Percentiles rank a stretch among this genome's conserved stretches.
Conservation (phyloP, 1,284 basidiomycete genomes). For the Blastosporella zonata region DNA sequence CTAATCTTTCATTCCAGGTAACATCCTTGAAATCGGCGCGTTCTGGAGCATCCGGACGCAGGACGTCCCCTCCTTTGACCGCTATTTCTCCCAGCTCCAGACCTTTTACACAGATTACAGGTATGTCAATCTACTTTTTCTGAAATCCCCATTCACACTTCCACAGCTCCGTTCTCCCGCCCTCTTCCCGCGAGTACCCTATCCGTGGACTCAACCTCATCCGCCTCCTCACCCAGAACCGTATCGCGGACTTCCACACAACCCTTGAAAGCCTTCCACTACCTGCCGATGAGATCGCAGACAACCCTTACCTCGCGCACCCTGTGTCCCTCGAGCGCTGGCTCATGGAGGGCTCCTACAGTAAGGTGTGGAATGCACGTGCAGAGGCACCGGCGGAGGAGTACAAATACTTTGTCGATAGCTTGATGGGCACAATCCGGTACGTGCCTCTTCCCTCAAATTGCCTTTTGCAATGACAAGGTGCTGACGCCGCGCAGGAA, state of each 20-base stretch:
- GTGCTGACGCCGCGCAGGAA: conserved; percentile 47
- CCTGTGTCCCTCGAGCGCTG: conserved; percentile 92
- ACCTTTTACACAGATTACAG: conserved; percentile 91
- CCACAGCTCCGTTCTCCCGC: conserved; percentile 68
- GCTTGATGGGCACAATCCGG: conserved; percentile 91
- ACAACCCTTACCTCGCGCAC: conserved; percentile 80
- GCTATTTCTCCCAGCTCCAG: conserved; percentile 91
- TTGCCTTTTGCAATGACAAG: not conserved
- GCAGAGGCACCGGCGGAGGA: conserved; percentile 85
- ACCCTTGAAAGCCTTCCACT: conserved; percentile 93
- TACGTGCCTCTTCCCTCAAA: conserved; percentile 28
- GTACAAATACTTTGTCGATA: conserved; percentile 89
- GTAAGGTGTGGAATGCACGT: conserved; percentile 95
- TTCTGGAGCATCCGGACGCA: conserved; percentile 88
- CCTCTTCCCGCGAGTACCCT: conserved; percentile 83
- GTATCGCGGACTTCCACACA: conserved; percentile 98
- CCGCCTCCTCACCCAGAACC: conserved; percentile 91
- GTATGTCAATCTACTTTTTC: conserved; percentile 34
- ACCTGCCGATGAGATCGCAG: conserved; percentile 65
- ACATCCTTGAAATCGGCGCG: conserved; percentile 94
- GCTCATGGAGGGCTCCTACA: conserved; percentile 99
- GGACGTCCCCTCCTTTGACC: conserved; percentile 90
- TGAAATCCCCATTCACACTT: conserved; percentile 3
- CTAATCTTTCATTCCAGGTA: conserved; percentile 47
- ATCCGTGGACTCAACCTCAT: conserved; percentile 94